Evolutionary conservation across 2,329 filamentous ascomycete genomes (phyloP), one percentile per base, ranked within the genome.

Genomic region (Aureobasidium sp.): DNA sequence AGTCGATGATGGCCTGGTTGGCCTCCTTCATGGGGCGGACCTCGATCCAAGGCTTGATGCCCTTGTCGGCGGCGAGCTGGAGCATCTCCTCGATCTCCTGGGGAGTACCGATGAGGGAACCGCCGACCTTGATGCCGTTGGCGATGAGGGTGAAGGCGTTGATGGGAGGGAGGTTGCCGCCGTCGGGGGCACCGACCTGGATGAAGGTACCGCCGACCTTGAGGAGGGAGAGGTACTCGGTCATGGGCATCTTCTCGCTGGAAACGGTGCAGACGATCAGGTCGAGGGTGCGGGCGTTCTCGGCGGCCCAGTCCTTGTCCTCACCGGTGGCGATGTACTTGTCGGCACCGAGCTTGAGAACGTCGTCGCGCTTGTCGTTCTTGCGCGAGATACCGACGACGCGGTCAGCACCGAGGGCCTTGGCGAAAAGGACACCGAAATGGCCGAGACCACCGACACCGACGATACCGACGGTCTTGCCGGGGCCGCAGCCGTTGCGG

Each of bases 381-480:
- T 78, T 82, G 65, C 85, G 82, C 6, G 83, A 85, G 65, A 88
- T 80, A 23, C 81, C 84, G 40, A 84, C 82, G 21, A 85, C 79
- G 17, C 81, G 79, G 46, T 88, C 84, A 35, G 84, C 84, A 9
- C 84, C 85, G 1, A 92, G 74, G 0, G 88, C 88, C 65, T 81
- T 83, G 1, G 87, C 84, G 71, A 82, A 89, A 62, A 89, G 76
- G 15, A 92, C 69, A 0, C 81, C 88, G 64, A 90, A 83, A 69
- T 92, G 87, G 0, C 88, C 88, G 19, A 66, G 64, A 0, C 88
- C 88, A 10, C 88, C 88, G 13, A 90, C 77, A 9, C 88, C 87
- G n/a, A 89, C 77, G 57, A 92, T 81, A 0, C 84, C 88, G 0
- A 92, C 85, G 1, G 73, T 77, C 71, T 87, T 88, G 9, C 87